These are phyloP conservation scores for Phialophora verrucosa DNA, from an alignment of 2,329 filamentous ascomycete genomes.

Conservation along the genomic window DNA sequence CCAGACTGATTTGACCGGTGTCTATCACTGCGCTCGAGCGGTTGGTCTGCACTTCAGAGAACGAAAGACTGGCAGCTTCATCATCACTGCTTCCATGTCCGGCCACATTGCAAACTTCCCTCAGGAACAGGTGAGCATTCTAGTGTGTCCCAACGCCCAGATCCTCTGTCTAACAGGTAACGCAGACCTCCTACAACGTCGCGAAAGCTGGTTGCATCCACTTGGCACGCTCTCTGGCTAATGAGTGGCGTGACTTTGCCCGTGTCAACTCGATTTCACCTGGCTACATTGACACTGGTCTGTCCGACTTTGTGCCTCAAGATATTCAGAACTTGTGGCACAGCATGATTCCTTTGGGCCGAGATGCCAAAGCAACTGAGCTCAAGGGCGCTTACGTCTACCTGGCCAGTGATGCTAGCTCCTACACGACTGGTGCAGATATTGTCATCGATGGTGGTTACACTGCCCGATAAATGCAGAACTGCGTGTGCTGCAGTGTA, in stretches of 20 bases:
- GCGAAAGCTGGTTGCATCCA: conserved; percentile 72
- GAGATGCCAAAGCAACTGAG: conserved; percentile 68
- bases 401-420: conserved; percentile 54
- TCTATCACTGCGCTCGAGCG: conserved; percentile 83
- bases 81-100: conserved; percentile 70
- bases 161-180: conserved; percentile 3
- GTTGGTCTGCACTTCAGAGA: conserved; percentile 80
- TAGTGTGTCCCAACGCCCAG: conserved; percentile 35
- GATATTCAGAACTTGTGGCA: conserved; percentile 64
- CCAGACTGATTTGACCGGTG: conserved; percentile 84
- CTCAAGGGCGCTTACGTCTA: conserved; percentile 66
- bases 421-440: conserved; percentile 57
- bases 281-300: conserved; percentile 71
- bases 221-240: conserved; percentile 67
- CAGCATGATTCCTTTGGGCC: conserved; percentile 65
- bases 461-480: conserved; percentile 47
- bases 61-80: conserved; percentile 66
- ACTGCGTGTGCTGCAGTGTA: not conserved
- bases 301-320: conserved; percentile 67
- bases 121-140: conserved; percentile 60
- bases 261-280: conserved; percentile 72
- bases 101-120: conserved; percentile 63
- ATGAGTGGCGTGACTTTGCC: conserved; percentile 73
- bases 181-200: conserved; percentile 63
- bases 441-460: conserved; percentile 59